Evolutionary conservation across 495 filamentous ascomycete species (phyloP), one percentile per base, ranked within the genome.

Genomic region (Neurospora sp.): DNA sequence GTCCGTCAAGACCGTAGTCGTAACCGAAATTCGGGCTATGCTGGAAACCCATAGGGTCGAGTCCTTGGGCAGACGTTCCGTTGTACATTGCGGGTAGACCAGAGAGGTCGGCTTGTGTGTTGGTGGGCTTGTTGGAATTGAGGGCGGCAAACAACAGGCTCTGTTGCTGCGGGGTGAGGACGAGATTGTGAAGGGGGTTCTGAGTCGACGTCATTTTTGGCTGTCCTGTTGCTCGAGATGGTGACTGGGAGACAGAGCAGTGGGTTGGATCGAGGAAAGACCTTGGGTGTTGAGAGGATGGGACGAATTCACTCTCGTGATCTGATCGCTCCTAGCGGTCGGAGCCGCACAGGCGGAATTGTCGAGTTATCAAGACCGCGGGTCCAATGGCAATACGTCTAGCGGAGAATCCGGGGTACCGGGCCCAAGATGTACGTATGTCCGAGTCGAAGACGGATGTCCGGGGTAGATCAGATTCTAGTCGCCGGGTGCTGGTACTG

Each of bases 141-240:
- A 99, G 89, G 31, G 96, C 95, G 65, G 93, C 92, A 48, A 94
- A 90, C 53, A 98, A 83, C 45, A 98, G 89, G 78, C 92, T 90
- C 82, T 98, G 93, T 81, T 99, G 93, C 76, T 91, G 89, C 20
- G 91, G 90, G 44, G 93, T 93, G 73, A 97, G 90, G 79, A 85
- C 79, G 77, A 86, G 82, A 70, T 82, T 79, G 69, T 80, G 77
- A 12, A 84, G 77, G 10, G 81, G 75, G 68, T 82, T 81, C 48
- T 79, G 81, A 73, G 82, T 75, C 70, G 83, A 84, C 72, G 83
- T 81, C 84, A 85, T 85, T 41, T 41, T 76, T 84, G 82, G 69
- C 72, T 82, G 41, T 79, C 81, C 40, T 82, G 78, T 70, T 70
- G 68, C 65, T 70, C 14, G n/a, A 20, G 37, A 41, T 27, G 35